Base-by-base conservation (phyloP, 768 basidiomycete genomes). In the Leccinum subtestaceum region DNA sequence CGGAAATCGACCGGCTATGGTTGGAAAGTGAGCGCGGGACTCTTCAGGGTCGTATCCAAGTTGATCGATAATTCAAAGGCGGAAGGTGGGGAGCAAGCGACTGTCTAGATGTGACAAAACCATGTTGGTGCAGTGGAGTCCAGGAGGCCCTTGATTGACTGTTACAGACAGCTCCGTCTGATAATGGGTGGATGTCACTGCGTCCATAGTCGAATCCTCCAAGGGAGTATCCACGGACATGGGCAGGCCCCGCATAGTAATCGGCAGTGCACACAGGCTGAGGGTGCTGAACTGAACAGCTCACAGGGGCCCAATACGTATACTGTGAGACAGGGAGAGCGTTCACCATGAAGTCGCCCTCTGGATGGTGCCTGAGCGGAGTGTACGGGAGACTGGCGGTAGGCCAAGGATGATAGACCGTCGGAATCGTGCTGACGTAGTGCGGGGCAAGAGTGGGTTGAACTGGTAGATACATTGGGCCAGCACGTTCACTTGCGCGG, bases 391-490 rank as follows among this genome's bases (percentile, higher is more conserved):
- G 19, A 25, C 58, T 48, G 25, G 62, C 15, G 12, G 62, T 21
- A 2, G 70, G 57, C 64, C 72, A 75, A 31, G 67, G 65, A 19
- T 68, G 66, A 55, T 75, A 76, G 43, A 73, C 49, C 4, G 70
- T 65, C 19, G 72, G 68, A 52, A 70, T 65, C 7, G 73, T 61
- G 2, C 63, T 75, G 56, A 60, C 74, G 60, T 66, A 76, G 55
- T 72, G 75, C 32, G 76, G 69, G 25, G 75, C 65, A 31, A 79
- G 70, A 19, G 82, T 71, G 17, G 87, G 78, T 56, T 84, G 85
- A 32, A 86, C 83, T 15, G 87, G 88, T 46, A 87, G 76, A 58
- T 91, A 91, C 46, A 84, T 81, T 2, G 81, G 83, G 57, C 74
- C 81, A 45, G 70, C 70, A 54, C 85, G 77, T 63, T 78, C 81